Evolutionary conservation across 306 rosid species (phyloP).

Genomic region (Elaeagnus macrophylla): DNA sequence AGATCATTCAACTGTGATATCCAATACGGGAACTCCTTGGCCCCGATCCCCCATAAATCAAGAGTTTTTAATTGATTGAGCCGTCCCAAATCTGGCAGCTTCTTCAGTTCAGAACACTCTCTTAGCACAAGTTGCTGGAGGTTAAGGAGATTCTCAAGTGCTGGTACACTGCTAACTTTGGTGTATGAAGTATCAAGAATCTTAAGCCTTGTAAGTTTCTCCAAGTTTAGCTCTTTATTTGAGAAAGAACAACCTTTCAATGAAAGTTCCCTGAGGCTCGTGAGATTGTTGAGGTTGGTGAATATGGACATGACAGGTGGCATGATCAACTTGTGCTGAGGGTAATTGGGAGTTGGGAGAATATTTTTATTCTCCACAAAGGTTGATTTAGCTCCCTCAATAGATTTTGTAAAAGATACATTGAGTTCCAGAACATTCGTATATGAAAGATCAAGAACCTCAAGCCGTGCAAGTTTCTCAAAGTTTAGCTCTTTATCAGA

Average conservation of each 20-base stretch:
- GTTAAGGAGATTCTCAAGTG: neutral
- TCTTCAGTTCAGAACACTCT: neutral
- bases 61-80: neutral
- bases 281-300: neutral
- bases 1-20: neutral
- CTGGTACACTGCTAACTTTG: neutral
- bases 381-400: neutral
- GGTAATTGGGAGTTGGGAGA: conserved; percentile 16
- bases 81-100: neutral
- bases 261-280: conserved; percentile 21
- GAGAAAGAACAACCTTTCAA: neutral
- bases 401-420: conserved; percentile 4
- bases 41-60: neutral
- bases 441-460: conserved; percentile 23
- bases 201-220: conserved; percentile 6
- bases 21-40: neutral
- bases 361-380: neutral
- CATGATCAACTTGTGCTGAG: conserved; percentile 6
- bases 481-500: neutral
- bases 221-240: neutral
- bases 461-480: neutral
- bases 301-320: neutral
- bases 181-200: conserved; percentile 21
- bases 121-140: conserved; percentile 10
- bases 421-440: conserved; percentile 14